A percentile compares a stretch with the other conserved stretches of the same genome.
Conservation (phyloP, 148 eudicot species). For the Silene latifolia region DNA sequence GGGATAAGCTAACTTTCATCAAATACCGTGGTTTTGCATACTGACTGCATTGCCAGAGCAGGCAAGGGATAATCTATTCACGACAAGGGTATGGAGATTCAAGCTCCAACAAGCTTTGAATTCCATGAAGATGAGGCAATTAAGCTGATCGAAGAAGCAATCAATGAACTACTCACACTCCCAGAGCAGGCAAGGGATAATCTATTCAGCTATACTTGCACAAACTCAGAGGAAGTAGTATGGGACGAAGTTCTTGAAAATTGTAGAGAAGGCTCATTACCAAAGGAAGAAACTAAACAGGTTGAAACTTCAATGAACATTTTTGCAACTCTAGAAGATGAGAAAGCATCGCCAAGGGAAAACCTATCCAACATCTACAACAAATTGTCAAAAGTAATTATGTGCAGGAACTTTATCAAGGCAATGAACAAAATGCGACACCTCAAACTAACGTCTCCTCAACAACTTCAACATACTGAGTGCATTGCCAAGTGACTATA, state of each 20-base stretch:
- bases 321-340: conserved; percentile 17
- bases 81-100: conserved; percentile 28
- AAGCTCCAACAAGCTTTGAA: conserved; percentile 22
- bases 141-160: conserved; percentile 64
- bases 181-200: conserved; percentile 52
- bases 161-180: conserved; percentile 59
- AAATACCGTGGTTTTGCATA: too few relatives aligned
- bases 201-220: conserved; percentile 37
- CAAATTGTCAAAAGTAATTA: conserved; percentile 53
- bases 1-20: too few relatives aligned
- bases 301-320: too few relatives aligned
- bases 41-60: too few relatives aligned
- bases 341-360: conserved; percentile 19
- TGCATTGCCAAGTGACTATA: too few relatives aligned
- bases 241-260: conserved; percentile 15
- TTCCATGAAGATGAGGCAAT: conserved; percentile 57
- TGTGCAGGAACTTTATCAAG: conserved; percentile 64
- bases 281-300: conserved; percentile 14
- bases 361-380: conserved; percentile 41
- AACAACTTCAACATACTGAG: conserved; percentile 17
- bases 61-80: too few relatives aligned
- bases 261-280: conserved; percentile 13
- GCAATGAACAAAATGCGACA: conserved; percentile 65
- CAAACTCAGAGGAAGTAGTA: conserved; percentile 31
- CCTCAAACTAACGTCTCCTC: conserved; percentile 30